Evolutionary conservation across 495 filamentous ascomycete genomes (phyloP).

Genomic region (Diplogelasinospora grovesii): DNA sequence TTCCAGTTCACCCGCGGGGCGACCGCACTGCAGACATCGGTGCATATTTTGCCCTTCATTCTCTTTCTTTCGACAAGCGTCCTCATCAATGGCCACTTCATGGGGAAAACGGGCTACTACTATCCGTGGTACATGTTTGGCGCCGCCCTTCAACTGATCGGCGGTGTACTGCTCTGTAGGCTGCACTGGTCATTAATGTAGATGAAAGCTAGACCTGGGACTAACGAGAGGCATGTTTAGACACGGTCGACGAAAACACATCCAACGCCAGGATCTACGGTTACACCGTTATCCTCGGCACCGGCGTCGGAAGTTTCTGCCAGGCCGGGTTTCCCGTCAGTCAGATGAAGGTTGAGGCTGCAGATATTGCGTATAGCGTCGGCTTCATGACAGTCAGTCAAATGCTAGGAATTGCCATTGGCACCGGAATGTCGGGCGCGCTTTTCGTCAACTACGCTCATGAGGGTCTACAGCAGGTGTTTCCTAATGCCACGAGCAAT

Average conservation of each 20-base stretch:
- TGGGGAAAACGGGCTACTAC: conserved; percentile 46
- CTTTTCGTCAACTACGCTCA: too few species aligned
- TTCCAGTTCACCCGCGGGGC: conserved; percentile 53
- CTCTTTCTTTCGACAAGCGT: conserved; percentile 38
- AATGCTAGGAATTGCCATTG: too few species aligned
- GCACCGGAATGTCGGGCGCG: too few species aligned
- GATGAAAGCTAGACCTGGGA: neutral
- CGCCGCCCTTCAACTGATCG: conserved; percentile 41
- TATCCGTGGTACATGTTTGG: conserved; percentile 52
- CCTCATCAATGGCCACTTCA: conserved; percentile 43
- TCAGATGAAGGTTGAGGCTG: conserved; percentile 35
- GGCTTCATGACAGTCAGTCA: conserved; percentile 53
- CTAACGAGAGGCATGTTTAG: too few species aligned
- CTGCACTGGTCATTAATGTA: neutral
- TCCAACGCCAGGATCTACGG: conserved; percentile 49
- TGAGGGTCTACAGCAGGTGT: too few species aligned
- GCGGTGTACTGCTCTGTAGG: conserved; percentile 39
- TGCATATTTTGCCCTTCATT: conserved; percentile 55
- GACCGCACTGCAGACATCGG: conserved; percentile 40
- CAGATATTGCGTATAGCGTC: conserved; percentile 36
- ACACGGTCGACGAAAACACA: conserved; percentile 22
- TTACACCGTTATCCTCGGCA: conserved; percentile 42
- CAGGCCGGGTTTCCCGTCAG: conserved; percentile 49
- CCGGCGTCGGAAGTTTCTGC: conserved; percentile 47
- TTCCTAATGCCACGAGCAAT: too few species aligned